These are phyloP conservation scores for Bauhinia variegata DNA, from an alignment of 306 rosid species.

Conservation along the genomic window DNA sequence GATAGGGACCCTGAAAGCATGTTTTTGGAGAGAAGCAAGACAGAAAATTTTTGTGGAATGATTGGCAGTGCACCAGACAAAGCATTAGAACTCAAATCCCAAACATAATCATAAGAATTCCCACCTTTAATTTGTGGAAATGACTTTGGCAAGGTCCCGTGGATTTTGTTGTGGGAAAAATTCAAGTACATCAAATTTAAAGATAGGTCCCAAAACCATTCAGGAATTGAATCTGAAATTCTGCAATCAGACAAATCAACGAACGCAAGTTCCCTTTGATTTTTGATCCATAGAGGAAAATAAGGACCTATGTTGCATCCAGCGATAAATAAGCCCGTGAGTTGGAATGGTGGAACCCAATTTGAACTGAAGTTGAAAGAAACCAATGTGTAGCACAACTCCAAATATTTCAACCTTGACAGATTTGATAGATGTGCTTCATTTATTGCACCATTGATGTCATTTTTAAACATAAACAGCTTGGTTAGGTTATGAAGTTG, in stretches of 20 bases:
- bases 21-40: conserved; percentile 28
- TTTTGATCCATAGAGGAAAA: conserved; percentile 50
- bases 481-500: background rate
- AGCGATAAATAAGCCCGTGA: accelerated
- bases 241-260: conserved; percentile 7
- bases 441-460: conserved; percentile 6
- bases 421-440: conserved; percentile 36
- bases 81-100: conserved; percentile 36
- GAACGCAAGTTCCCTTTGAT: background rate
- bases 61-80: conserved; percentile 30
- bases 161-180: conserved; percentile 31
- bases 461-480: conserved; percentile 15
- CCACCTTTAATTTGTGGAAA: background rate
- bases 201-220: conserved; percentile 27
- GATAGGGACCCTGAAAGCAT: background rate
- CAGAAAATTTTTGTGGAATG: accelerated
- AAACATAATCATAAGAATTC: accelerated
- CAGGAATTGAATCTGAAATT: conserved; percentile 33
- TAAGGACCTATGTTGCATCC: conserved; percentile 39
- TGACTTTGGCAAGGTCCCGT: conserved; percentile 28
- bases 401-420: background rate
- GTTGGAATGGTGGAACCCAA: conserved; percentile 43
- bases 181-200: background rate
- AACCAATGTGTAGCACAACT: conserved; percentile 14
- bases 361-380: conserved; percentile 36